Conservation (phyloP, 2,329 filamentous ascomycete genomes). For the Parastagonospora avenae region DNA sequence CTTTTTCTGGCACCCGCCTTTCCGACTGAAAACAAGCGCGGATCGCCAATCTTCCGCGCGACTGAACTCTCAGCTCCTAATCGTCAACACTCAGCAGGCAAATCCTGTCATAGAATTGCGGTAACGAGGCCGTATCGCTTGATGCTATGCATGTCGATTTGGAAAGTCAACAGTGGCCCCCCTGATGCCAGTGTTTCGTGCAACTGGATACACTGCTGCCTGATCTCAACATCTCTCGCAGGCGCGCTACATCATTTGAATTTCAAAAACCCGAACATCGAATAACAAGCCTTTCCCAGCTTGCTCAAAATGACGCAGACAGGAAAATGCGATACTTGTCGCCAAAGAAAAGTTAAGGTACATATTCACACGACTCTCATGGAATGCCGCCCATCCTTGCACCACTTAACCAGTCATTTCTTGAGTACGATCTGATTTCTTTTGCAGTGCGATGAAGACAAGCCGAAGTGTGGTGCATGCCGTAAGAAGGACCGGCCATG, state of each 20-base stretch:
- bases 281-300: no score
- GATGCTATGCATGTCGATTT: no score
- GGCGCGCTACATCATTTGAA: not conserved
- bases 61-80: no score
- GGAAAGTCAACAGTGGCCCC: no score
- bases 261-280: not conserved
- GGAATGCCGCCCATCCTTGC: not conserved
- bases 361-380: not conserved
- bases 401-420: not conserved
- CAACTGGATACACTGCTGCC: no score
- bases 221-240: not conserved
- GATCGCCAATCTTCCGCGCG: no score
- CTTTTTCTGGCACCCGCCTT: no score
- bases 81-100: no score
- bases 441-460: conserved; percentile 35
- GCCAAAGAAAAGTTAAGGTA: conserved; percentile 41
- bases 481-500: conserved; percentile 35
- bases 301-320: conserved; percentile 30
- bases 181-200: no score
- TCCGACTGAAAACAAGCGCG: no score
- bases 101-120: no score
- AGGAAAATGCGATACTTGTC: conserved; percentile 39
- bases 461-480: conserved; percentile 34
- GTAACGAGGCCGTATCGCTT: no score
- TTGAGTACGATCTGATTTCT: conserved; percentile 1